These are phyloP conservation scores for Tephrocybe sp. DNA, from an alignment of 768 basidiomycete genomes.

Conservation along the genomic window DNA sequence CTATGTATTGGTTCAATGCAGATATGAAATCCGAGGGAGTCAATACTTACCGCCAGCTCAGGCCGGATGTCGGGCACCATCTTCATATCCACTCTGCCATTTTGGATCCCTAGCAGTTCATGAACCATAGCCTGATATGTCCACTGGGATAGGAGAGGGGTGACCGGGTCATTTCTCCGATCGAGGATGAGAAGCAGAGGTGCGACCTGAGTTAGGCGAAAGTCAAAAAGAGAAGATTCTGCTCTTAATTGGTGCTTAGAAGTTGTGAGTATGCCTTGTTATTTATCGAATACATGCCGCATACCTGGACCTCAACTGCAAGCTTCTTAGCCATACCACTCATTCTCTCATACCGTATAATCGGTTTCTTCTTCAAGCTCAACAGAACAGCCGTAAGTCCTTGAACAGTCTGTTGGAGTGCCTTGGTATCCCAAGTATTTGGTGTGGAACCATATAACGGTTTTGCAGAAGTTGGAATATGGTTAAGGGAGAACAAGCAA, in stretches of 20 bases:
- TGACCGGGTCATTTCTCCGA: constrained; percentile 95
- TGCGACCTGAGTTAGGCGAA: constrained; percentile 82
- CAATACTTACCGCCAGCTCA: constrained; percentile 70
- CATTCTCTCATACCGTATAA: constrained; percentile 93
- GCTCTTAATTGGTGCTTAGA: constrained; percentile 73
- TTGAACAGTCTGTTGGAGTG: constrained; percentile 76
- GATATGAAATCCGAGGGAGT: not conserved
- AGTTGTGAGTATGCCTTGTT: not conserved
- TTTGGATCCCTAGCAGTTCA: constrained; percentile 89
- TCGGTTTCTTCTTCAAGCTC: constrained; percentile 93
- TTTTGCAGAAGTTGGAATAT: constrained; percentile 56
- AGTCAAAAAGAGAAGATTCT: constrained; percentile 87
- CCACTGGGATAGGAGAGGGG: constrained; percentile 95
- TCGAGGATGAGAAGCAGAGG: constrained; percentile 92
- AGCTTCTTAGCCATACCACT: constrained; percentile 89
- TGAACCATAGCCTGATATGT: constrained; percentile 99
- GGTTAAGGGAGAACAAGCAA: constrained; percentile 83
- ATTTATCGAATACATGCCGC: constrained; percentile 9
- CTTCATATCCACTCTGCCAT: constrained; percentile 85
- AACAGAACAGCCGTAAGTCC: constrained; percentile 84
- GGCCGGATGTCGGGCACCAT: constrained; percentile 82
- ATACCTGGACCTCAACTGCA: constrained; percentile 80
- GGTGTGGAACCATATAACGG: constrained; percentile 73
- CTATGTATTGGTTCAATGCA: constrained; percentile 35
- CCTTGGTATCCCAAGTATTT: constrained; percentile 71